Evolutionary conservation across 2,329 filamentous ascomycete genomes (phyloP), one percentile per base, ranked within the genome.

Genomic region (Pseudogymnoascus sp.): DNA sequence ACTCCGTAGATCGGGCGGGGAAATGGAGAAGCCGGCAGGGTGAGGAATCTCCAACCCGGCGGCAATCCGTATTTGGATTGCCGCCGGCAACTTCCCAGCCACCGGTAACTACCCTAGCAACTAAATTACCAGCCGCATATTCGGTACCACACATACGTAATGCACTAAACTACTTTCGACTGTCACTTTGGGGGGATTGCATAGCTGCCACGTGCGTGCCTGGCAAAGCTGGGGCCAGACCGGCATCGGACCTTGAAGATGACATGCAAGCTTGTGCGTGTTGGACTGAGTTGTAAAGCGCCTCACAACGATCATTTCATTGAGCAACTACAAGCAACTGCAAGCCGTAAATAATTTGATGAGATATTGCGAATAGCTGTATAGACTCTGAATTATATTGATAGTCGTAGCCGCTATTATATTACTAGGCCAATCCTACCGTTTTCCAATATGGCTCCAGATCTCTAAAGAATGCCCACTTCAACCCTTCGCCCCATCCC

Each of bases 391-490:
- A 8, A 7, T n/a, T 51, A 51, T 9, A 51, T 5, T 42, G 5
- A 5, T 25, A 42, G 15, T 42, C 6, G 9, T 21, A 21, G 4
- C 15, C 17, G 15, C 8, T 10, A 42, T 4, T 21, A 21, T 21
- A 21, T 21, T 21, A 21, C 29, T 55, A 55, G 5, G 44, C 44
- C 9, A 55, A 33, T 4, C 44, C 44, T 10, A 55, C 44, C 44
- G 44, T 55, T 33, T 55, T 55, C 44, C 44, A 55, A 55, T 55
- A 55, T 17, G 44, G 44, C 12, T 55, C 44, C n/a, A 80, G 79
- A 61, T 81, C 80, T 21, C 69, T 71, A 63, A 83, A 64, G 65
- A 82, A 83, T 60, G 71, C 68, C 75, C 80, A 83, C 25, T 74
- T 68, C 2, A 70, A 70, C 66, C 77, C 76, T 39, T 71, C 65